A percentile compares a stretch with the other conserved stretches of the same genome.
Evolutionary conservation across 2,329 filamentous ascomycete genomes (phyloP).

Genomic region (Hymenoscyphus salicellus): DNA sequence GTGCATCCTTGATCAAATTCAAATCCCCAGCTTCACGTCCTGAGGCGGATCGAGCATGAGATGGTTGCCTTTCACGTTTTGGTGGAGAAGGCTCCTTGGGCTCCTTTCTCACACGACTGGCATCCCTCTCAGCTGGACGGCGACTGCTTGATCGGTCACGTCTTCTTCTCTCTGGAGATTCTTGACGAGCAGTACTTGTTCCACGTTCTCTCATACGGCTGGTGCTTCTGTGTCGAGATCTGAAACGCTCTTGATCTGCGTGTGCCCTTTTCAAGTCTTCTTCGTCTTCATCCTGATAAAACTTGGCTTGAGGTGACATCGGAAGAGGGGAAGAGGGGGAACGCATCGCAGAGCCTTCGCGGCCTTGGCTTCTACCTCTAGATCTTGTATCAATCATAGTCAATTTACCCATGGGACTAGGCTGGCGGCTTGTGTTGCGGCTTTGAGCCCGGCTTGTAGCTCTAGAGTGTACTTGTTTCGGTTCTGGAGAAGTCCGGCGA

Average conservation of each 20-base stretch:
- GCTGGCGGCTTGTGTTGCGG: conserved; percentile 40
- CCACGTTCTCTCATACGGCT: conserved; percentile 42
- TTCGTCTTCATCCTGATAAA: conserved; percentile 53
- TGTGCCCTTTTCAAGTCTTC: conserved; percentile 55
- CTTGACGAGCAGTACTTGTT: conserved; percentile 31
- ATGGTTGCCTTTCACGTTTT: conserved; percentile 21
- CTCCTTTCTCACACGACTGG: conserved; percentile 27
- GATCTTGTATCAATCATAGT: conserved; percentile 41
- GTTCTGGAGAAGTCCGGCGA: conserved; percentile 32
- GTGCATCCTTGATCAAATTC: conserved; percentile 56
- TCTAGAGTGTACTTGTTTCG: conserved; percentile 24
- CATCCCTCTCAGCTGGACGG: conserved; percentile 27
- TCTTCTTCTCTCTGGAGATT: conserved; percentile 34
- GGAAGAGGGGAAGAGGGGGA: conserved; percentile 82
- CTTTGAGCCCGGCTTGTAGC: conserved; percentile 37
- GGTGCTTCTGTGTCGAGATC: conserved; percentile 52
- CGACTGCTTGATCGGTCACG: conserved; percentile 35
- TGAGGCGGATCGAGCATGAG: conserved; percentile 41
- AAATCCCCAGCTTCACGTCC: conserved; percentile 53
- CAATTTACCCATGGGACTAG: conserved; percentile 37
- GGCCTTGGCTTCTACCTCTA: conserved; percentile 62
- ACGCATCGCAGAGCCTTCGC: conserved; percentile 56
- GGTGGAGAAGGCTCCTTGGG: conserved; percentile 25
- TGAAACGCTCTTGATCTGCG: conserved; percentile 53
- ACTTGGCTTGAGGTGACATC: conserved; percentile 59